These are phyloP conservation scores for Aspergillus costaricaensis DNA, from an alignment of 2,329 filamentous ascomycete genomes.

Conservation along the genomic window DNA sequence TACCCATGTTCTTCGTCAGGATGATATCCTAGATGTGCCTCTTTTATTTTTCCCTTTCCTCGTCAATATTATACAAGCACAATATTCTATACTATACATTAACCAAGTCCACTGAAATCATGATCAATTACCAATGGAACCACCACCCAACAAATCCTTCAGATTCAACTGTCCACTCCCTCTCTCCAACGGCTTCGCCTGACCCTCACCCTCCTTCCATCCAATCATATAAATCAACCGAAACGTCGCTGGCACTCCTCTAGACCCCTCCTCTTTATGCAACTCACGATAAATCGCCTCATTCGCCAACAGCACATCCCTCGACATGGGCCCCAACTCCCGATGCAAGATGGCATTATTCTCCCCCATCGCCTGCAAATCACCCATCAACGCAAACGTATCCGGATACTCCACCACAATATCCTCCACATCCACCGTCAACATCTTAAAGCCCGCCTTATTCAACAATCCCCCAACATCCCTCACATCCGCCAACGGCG, in stretches of 20 bases:
- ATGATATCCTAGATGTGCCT: conserved; percentile 4
- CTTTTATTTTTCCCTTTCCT: conserved; percentile 18
- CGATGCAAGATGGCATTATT: conserved; percentile 84
- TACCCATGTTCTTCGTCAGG: conserved; percentile 1
- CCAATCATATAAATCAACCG: conserved; percentile 98
- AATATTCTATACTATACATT: conserved; percentile 17
- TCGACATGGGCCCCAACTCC: conserved; percentile 73
- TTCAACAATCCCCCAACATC: conserved; percentile 87
- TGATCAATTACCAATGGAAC: conserved; percentile 32
- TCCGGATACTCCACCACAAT: conserved; percentile 94
- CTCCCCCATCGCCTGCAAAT: conserved; percentile 96
- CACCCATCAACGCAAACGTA: conserved; percentile 86
- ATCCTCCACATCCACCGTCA: conserved; percentile 96
- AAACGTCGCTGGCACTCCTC: conserved; percentile 80
- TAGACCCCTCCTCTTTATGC: conserved; percentile 74
- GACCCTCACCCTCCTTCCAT: conserved; percentile 82
- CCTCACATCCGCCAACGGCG: conserved; percentile 85
- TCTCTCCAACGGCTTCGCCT: conserved; percentile 76
- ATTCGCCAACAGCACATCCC: conserved; percentile 82
- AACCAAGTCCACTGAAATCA: background rate
- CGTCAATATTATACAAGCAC: conserved; percentile 16
- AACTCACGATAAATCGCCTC: conserved; percentile 86
- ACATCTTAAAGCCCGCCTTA: conserved; percentile 87
- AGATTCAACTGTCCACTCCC: conserved; percentile 86
- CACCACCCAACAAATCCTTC: conserved; percentile 71